Evolutionary conservation across 306 rosid species (phyloP), one percentile per base, ranked within the genome.

Genomic region (Prunus fruticosa): DNA sequence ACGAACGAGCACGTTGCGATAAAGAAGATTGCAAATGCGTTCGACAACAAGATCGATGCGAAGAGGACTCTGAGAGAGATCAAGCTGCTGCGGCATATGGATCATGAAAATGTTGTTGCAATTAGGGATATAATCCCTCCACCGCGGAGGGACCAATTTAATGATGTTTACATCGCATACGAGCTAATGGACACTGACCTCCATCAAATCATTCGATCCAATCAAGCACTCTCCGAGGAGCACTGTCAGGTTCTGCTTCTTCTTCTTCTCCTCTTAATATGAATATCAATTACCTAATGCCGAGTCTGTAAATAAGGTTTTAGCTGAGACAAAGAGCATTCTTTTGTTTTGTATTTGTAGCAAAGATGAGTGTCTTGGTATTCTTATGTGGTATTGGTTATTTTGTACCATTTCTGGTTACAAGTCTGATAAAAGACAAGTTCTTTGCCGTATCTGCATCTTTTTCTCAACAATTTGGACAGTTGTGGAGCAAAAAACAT

Each of bases 161-260:
- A 93, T 67, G 98, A 93, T 84, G 98, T 93, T 64, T 93, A 93
- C 92, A 93, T 93, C 72, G 97, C 97, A 4, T 93, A 93, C 81
- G 98, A 93, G 87, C 88, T 93, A n/a, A 91, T 93, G 98, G 98
- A 93, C 86, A 93, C 98, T 64, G 98, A 93, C 81, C 90, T 93
- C 76, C 96, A 93, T 77, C 98, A 93, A 79, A 93, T 91, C 52
- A 93, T 93, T 78, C 97, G 97, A 47, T 93, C 98, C 69, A 93
- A 91, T 65, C 98, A 93, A 87, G 89, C 85, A 2, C 82, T 93
- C 74, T 93, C 98, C 0, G 98, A 93, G 89, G 98, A 93, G 90
- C 98, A 93, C 74, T 93, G 98, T 83, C 98, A 93, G 93, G 98
- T 93, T 47, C 60, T 64, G 53, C 47, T 69, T 16, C 67, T 52